Conservation (phyloP, 139 green algal genomes). For the Volvox reticuliferus region DNA sequence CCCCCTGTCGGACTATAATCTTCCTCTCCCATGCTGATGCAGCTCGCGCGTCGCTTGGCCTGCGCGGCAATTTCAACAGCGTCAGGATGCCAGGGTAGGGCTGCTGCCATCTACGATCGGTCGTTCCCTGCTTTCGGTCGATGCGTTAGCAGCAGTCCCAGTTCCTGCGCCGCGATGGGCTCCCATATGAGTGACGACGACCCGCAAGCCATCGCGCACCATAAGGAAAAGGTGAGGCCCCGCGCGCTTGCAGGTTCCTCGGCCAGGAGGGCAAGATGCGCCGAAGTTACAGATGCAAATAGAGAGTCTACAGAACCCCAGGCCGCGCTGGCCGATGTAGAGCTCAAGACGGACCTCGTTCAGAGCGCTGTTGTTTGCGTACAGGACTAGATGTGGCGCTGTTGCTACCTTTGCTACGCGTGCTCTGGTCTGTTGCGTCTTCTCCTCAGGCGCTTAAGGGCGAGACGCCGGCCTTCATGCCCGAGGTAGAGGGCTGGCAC, state of each 20-base stretch:
- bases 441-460: constrained; percentile 26
- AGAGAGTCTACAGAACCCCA: no score
- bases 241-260: no score
- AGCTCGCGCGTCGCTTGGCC: background rate
- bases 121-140: background rate
- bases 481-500: constrained; percentile 14
- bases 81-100: background rate
- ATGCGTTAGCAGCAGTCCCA: background rate
- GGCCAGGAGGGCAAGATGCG: no score
- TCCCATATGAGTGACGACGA: constrained; percentile 43
- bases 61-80: background rate
- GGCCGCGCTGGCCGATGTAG: no score
- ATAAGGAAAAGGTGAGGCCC: constrained; percentile 40
- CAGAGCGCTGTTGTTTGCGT: no score
- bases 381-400: no score
- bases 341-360: no score
- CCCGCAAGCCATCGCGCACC: constrained; percentile 10
- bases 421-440: no score
- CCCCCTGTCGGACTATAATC: no score
- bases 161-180: background rate
- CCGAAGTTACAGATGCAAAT: no score
- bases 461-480: constrained; percentile 13
- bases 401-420: no score
- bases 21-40: background rate
- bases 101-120: background rate